phyloP scores from a whole-genome alignment of 1,284 basidiomycete genomes.

The Fereydounia khargensis region DNA sequence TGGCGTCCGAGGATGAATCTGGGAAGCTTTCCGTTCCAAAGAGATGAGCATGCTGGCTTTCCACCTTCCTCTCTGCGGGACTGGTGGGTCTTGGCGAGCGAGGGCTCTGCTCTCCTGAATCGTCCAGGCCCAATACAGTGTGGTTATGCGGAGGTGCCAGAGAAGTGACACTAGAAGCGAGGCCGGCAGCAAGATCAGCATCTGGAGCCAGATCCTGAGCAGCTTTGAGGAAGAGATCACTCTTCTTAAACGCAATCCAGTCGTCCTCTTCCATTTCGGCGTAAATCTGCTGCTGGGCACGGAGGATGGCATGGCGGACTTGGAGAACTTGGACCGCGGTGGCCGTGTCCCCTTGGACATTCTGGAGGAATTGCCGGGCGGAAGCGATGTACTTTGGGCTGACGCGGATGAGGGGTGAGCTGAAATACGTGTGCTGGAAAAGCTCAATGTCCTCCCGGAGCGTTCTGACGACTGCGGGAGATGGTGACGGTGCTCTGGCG shows the following conservation, averaged over 20 bases:
- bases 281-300: conserved; percentile 80
- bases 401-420: conserved; percentile 64
- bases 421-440: conserved; percentile 82
- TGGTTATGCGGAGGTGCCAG: conserved; percentile 7
- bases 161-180: conserved; percentile 18
- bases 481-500: conserved; percentile 49
- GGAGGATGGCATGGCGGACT: conserved; percentile 70
- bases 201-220: conserved; percentile 67
- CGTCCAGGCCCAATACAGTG: no score
- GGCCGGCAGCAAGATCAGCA: conserved; percentile 54
- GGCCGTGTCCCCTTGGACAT: conserved; percentile 35
- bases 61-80: conserved; percentile 6
- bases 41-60: neutral
- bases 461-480: conserved; percentile 62
- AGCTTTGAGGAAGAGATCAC: conserved; percentile 86
- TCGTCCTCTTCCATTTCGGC: conserved; percentile 80
- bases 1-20: neutral
- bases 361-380: conserved; percentile 68
- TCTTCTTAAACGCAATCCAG: conserved; percentile 79
- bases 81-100: neutral
- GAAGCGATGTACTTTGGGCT: conserved; percentile 69
- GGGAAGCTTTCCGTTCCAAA: neutral
- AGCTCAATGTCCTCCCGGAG: conserved; percentile 79
- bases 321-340: conserved; percentile 20
- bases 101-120: neutral